Base-by-base conservation (phyloP, 352 stramenopile species). In the Phytophthora citricola region DNA sequence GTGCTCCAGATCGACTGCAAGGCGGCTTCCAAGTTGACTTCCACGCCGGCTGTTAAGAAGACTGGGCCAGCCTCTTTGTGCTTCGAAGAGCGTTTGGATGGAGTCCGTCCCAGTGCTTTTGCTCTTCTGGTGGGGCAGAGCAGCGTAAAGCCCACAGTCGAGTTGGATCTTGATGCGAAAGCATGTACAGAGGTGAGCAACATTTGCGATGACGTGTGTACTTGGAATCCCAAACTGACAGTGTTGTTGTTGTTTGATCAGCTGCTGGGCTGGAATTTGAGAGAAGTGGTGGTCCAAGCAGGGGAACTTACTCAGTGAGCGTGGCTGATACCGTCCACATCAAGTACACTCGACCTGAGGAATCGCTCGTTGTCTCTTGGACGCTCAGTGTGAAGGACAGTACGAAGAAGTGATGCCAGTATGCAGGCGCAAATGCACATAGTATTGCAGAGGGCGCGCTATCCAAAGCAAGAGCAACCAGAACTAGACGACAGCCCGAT, bases 1-100 rank as follows among this genome's bases (percentile, higher is more conserved):
- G 85, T 93, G 59, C 70, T 87, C 14, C 58, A 89, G 32, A 51
- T 93, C 34, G 82, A 89, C 49, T 71, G 87, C 15, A 87, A 87
- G 61, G 55, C 75, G 2, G 59, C 78, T 15, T 63, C 46, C 1
- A 63, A 69, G 39, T 20, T 58, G 36, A 27, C 47, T 20, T 38
- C 65, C 1, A 54, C 39, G 9, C 38, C 51, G 3, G 45, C 22
- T 8, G 60, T 71, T 17, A 75, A 74, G 38, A 75, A 67, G 48
- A 44, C 40, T 4, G 39, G 40, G 20, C 51, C 32, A 9, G 17
- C 49, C 11, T 49, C 48, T 3, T 72, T 81, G 47, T 49, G 39
- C 9, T 90, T 87, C 34, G 78, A 91, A 24, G 76, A 89, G 49
- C 78, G 74, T 8, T 45, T 93, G 27, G 80, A 93, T 46, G 84